Evolutionary conservation across 2,329 filamentous ascomycete species (phyloP), one percentile per base, ranked within the genome.

Genomic region (Emmonsiellopsis sp.): DNA sequence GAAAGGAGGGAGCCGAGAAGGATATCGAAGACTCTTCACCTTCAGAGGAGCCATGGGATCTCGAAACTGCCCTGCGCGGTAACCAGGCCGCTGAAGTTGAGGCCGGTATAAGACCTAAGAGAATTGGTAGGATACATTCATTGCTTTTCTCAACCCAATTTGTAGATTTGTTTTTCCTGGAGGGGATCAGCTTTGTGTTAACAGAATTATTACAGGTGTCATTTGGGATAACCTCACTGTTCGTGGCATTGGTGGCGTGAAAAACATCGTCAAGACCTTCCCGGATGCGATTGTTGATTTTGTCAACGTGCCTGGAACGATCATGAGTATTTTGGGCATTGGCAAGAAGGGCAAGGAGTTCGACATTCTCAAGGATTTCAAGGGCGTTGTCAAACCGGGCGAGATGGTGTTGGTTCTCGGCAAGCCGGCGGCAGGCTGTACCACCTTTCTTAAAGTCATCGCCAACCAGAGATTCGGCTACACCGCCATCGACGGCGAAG

Each of bases 351-450:
- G 84, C 2, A 75, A 74, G 34, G 86, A 94, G 65, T 80, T 84
- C 42, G 84, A 88, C 5, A 84, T 95, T 45, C 71, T 95, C 27
- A 78, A 88, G 56, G 75, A 80, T 58, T 93, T 59, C 46, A 62
- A 60, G 33, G 71, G 85, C 34, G 77, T 87, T 1, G 81, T 83
- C 53, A 83, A 85, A 58, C 87, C 88, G 0, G 91, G 90, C 1
- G 90, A 95, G 74, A 95, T 95, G 89, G 80, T 92, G 0, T 75
- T 94, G 2, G 88, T 94, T 0, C 75, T 94, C 6, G 88, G 88
- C 21, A 80, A 84, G 57, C 88, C 88, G 0, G 88, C 88, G 0
- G 80, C 80, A 5, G 72, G 72, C 52, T 95, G 89, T 68, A 88
- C 86, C 13, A 94, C 89, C 2, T 84, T 94, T 58, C 75, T 95